Percentiles rank a stretch among this genome's conserved stretches.
Conservation (phyloP, 164 flowering plant genomes). For the Malania oleifera region DNA sequence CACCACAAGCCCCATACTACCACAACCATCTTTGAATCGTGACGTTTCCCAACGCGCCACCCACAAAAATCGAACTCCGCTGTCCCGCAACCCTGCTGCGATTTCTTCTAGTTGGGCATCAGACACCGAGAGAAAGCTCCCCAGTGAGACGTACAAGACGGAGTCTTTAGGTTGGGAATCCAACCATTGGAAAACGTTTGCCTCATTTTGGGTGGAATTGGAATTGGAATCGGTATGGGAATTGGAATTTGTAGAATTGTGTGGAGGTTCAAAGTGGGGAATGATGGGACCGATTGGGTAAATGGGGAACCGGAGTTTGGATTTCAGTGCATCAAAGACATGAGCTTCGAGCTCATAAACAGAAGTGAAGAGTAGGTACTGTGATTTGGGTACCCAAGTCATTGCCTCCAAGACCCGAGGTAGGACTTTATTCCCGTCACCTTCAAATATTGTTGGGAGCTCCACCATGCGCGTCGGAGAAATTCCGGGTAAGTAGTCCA, state of each 20-base stretch:
- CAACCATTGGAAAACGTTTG: slow-evolving; percentile 28
- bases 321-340: slow-evolving; percentile 26
- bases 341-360: slow-evolving; percentile 45
- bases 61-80: slow-evolving; percentile 34
- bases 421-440: background rate
- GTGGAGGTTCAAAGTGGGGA: too few relatives aligned
- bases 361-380: slow-evolving; percentile 39
- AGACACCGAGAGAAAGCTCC: slow-evolving; percentile 36
- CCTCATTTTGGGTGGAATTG: too few relatives aligned
- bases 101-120: slow-evolving; percentile 33
- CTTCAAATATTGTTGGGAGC: slow-evolving; percentile 24
- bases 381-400: slow-evolving; percentile 23
- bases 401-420: slow-evolving; percentile 8
- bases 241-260: too few relatives aligned
- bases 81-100: slow-evolving; percentile 17
- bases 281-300: too few relatives aligned
- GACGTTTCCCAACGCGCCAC: slow-evolving; percentile 27
- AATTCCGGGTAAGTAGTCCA: slow-evolving; percentile 54
- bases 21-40: slow-evolving; percentile 9
- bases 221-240: too few relatives aligned
- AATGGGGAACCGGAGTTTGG: slow-evolving; percentile 24
- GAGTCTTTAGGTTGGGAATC: slow-evolving; percentile 28
- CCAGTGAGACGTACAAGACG: slow-evolving; percentile 38
- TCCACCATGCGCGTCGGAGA: slow-evolving; percentile 34
- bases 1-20: slow-evolving; percentile 41